Base-by-base conservation (phyloP, 441 rosid species). In the Lagerstroemia fauriei region DNA sequence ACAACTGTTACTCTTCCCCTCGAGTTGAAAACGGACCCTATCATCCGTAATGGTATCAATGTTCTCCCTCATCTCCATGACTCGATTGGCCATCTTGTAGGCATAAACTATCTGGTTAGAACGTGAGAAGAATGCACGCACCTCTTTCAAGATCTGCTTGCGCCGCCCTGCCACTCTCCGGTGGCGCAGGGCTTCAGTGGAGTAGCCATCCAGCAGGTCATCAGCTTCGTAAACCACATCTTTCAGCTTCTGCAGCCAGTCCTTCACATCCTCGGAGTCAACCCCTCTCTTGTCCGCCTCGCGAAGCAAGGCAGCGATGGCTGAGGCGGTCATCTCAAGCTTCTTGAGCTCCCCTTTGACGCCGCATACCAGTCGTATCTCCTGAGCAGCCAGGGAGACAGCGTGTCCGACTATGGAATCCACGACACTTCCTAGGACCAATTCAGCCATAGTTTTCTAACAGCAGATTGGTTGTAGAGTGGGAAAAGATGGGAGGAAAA, bases 221-320 rank as follows among this genome's bases (percentile, higher is more conserved):
- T 83, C 81, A 2, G 78, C 85, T 50, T 81, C 84, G 46, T 68
- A 51, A 20, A 53, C 65, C 6, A 66, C 53, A 66, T 68, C 75
- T 34, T 66, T 56, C 31, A 51, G 38, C 38, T 66, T 65, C 22
- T 32, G 27, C 14, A 81, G 57, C 84, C 84, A 81, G n/a, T 53
- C 31, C 34, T 76, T 76, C 75, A 75, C 27, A 8, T 32, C 56
- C 46, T 11, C 72, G 13, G 50, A 61, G 31, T n/a, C 32, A 12
- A 63, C 14, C 31, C n/a, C 16, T 63, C 69, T n/a, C 31, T 63
- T 63, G 10, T 63, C 69, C 0, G 69, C 69, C 69, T 63, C 69
- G 10, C 32, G 32, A 27, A 63, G 69, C 32, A 25, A 12, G 69
- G 31, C 69, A 63, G 31, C 14, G 32, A 63, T n/a, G 25, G 32